These are phyloP conservation scores for Arabidopsis thaliana DNA, from an alignment of 345 rosid species.

Conservation along the genomic window DNA sequence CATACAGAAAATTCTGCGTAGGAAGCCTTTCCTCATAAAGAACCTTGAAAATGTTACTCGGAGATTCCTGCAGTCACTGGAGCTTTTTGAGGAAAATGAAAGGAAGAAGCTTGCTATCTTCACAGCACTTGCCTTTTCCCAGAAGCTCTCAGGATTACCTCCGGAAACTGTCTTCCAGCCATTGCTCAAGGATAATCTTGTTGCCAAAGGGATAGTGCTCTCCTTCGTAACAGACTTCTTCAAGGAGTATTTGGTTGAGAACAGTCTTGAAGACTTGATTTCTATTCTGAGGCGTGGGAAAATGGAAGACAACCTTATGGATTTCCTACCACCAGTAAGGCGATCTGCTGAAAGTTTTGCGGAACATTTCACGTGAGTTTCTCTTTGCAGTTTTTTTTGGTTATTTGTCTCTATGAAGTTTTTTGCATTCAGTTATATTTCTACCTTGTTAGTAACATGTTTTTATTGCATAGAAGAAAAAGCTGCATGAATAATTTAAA, in stretches of 20 bases:
- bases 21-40: slow-evolving; percentile 95
- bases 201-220: slow-evolving; percentile 98
- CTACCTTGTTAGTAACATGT: too few species aligned
- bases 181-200: slow-evolving; percentile 96
- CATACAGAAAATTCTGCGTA: slow-evolving; percentile 83
- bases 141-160: slow-evolving; percentile 96
- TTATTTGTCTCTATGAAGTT: slow-evolving; percentile 12
- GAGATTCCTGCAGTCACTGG: slow-evolving; percentile 93
- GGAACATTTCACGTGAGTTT: slow-evolving; percentile 94
- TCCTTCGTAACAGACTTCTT: slow-evolving; percentile 93
- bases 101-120: slow-evolving; percentile 98
- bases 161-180: slow-evolving; percentile 99
- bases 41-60: slow-evolving; percentile 95
- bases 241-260: slow-evolving; percentile 94
- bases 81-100: slow-evolving; percentile 95
- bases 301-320: slow-evolving; percentile 89
- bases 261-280: slow-evolving; percentile 94
- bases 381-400: slow-evolving; percentile 13
- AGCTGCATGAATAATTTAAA: neutral
- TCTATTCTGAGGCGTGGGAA: slow-evolving; percentile 91
- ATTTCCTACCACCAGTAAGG: slow-evolving; percentile 80
- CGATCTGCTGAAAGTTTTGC: slow-evolving; percentile 86
- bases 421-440: neutral
- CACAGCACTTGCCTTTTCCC: slow-evolving; percentile 97
- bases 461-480: neutral